Evolutionary conservation across 2,329 filamentous ascomycete species (phyloP).

Genomic region (Pezicula rhizophila): DNA sequence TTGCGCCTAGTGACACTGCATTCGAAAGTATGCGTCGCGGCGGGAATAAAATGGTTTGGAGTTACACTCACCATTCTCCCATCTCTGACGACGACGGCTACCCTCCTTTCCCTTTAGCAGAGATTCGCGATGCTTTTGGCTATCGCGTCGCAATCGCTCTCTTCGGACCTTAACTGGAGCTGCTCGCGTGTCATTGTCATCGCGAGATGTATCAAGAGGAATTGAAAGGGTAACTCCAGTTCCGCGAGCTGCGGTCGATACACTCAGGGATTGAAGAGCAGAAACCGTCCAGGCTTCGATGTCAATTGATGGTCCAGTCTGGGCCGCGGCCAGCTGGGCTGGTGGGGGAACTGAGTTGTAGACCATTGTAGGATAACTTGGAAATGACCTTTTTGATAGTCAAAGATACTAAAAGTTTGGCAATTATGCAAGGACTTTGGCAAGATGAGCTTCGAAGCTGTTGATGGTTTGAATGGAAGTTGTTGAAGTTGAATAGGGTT

Average conservation of each 20-base stretch:
- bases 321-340: conserved; percentile 27
- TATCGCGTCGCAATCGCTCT: conserved; percentile 47
- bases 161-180: conserved; percentile 19
- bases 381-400: background rate
- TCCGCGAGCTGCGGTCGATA: conserved; percentile 51
- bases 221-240: conserved; percentile 64
- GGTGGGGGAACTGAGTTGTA: conserved; percentile 48
- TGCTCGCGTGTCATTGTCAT: conserved; percentile 28
- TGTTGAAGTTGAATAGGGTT: background rate
- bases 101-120: conserved; percentile 87
- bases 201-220: conserved; percentile 55
- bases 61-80: conserved; percentile 76
- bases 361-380: conserved; percentile 35
- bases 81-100: conserved; percentile 75
- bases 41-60: too few species aligned
- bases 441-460: background rate
- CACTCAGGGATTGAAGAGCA: conserved; percentile 47
- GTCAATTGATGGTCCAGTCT: conserved; percentile 38
- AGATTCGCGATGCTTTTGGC: conserved; percentile 39
- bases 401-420: background rate
- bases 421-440: too few species aligned
- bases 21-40: background rate
- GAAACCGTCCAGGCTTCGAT: conserved; percentile 64
- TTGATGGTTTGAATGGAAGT: background rate
- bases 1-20: conserved; percentile 1